Evolutionary conservation across 306 rosid species (phyloP), one percentile per base, ranked within the genome.

Genomic region (Carpinus fangiana): DNA sequence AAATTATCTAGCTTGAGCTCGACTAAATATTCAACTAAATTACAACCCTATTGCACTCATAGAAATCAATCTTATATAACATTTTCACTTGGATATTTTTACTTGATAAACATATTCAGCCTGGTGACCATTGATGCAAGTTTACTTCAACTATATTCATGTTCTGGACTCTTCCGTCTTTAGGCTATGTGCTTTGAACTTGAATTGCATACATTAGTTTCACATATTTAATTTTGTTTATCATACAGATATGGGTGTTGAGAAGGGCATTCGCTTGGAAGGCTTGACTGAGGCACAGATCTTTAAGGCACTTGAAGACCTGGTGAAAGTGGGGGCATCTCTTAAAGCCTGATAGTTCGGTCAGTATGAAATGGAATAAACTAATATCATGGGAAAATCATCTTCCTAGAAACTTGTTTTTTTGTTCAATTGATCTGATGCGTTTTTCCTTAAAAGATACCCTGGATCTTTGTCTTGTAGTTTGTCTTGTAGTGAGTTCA

Each of bases 201-300:
- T 76, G 69, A 59, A 64, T 54, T 52, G 14, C 60, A 2, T 17
- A 16, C 70, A 7, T 38, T 74, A 55, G 69, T 76, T 77, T 79
- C 34, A 48, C 76, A 45, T 61, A 62, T 55, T 17, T 36, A 18
- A n/a, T 38, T 69, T 82, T 64, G 83, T 21, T 84, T 70, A n/a
- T 70, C 21, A 46, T 50, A 20, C 73, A 96, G 99, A 93, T 81
- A 67, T 89, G 88, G 99, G 99, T 8, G 90, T 93, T 61, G 97
- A 93, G 83, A 93, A 87, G 84, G 92, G 91, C 74, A 83, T 93
- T 80, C 90, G 82, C 72, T 79, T 95, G 80, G 99, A 93, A 80
- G 99, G 98, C 57, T 81, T 93, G 83, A 74, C 90, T 3, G 99
- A 96, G 85, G 80, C 82, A 23, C 97, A 91, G 69, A 95, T 95